Evolutionary conservation across 306 rosid genomes (phyloP).

Genomic region (Lathyrus tuberosus): DNA sequence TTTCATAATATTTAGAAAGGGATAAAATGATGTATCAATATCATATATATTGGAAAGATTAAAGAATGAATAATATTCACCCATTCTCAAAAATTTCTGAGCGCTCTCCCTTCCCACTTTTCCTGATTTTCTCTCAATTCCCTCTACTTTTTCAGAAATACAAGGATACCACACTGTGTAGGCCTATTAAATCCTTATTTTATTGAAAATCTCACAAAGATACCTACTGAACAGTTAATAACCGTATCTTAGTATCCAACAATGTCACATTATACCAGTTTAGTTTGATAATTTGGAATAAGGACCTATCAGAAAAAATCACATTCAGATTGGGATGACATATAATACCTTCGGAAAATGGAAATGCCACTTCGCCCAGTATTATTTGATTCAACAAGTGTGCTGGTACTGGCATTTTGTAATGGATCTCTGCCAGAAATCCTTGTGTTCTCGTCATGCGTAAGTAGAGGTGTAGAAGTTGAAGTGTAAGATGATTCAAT

Average conservation of each 20-base stretch:
- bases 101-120: background rate
- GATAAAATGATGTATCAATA: slow-evolving; percentile 11
- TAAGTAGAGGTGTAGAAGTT: slow-evolving; percentile 41
- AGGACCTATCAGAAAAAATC: slow-evolving; percentile 15
- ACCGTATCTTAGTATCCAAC: background rate
- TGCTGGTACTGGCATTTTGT: slow-evolving; percentile 41
- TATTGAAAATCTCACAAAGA: background rate
- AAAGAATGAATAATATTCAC: background rate
- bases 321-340: slow-evolving; percentile 38
- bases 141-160: background rate
- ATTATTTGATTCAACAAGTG: slow-evolving; percentile 47
- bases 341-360: slow-evolving; percentile 79
- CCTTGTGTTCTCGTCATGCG: slow-evolving; percentile 42
- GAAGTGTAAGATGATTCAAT: slow-evolving; percentile 50
- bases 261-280: slow-evolving; percentile 3
- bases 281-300: slow-evolving; percentile 18
- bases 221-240: slow-evolving; percentile 3
- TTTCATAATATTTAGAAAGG: slow-evolving; percentile 15
- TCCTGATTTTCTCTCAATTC: background rate
- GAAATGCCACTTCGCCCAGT: slow-evolving; percentile 66
- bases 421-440: slow-evolving; percentile 44
- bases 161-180: background rate
- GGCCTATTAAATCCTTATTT: background rate
- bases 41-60: slow-evolving; percentile 8
- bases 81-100: background rate